Percentiles rank a stretch among this genome's conserved stretches.
These are phyloP conservation scores for Exophiala sp. DNA, from an alignment of 2,329 filamentous ascomycete species.

Conservation along the genomic window DNA sequence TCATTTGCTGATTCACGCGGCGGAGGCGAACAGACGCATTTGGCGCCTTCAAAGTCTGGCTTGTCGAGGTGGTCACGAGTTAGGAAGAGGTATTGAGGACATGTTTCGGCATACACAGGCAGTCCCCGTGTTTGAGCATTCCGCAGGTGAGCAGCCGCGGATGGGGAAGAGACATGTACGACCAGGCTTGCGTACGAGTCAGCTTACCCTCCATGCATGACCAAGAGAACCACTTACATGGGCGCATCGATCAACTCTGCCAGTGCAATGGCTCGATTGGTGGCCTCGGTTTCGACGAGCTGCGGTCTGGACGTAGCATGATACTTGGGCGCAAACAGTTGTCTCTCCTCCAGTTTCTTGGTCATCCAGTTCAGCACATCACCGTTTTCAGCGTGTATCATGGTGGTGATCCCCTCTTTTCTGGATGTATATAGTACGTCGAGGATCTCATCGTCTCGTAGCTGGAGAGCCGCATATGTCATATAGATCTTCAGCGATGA, in stretches of 20 bases:
- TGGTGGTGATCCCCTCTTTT: conserved; percentile 45
- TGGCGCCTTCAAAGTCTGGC: conserved; percentile 46
- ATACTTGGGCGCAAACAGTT: conserved; percentile 42
- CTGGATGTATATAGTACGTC: conserved; percentile 49
- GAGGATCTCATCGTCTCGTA: conserved; percentile 44
- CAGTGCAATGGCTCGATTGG: conserved; percentile 45
- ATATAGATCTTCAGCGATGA: conserved; percentile 47
- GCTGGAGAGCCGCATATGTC: conserved; percentile 43
- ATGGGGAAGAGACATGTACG: conserved; percentile 51
- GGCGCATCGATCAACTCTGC: conserved; percentile 50
- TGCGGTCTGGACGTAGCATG: conserved; percentile 47
- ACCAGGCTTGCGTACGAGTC: conserved; percentile 35
- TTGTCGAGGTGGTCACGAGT: conserved; percentile 46
- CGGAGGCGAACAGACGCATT: conserved; percentile 54
- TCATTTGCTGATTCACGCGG: conserved; percentile 48
- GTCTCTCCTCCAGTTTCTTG: conserved; percentile 39
- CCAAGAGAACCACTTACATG: conserved; percentile 31
- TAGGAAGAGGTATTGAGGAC: conserved; percentile 58
- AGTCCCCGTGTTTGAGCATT: conserved; percentile 50
- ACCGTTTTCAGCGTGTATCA: conserved; percentile 50
- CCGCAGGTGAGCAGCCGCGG: conserved; percentile 49
- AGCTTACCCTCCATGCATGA: not conserved
- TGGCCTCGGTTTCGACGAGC: conserved; percentile 49
- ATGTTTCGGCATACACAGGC: conserved; percentile 57
- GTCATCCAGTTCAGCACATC: conserved; percentile 47